phyloP scores from a whole-genome alignment of 208 protist genomes.

The Blastocrithidia nonstop region DNA sequence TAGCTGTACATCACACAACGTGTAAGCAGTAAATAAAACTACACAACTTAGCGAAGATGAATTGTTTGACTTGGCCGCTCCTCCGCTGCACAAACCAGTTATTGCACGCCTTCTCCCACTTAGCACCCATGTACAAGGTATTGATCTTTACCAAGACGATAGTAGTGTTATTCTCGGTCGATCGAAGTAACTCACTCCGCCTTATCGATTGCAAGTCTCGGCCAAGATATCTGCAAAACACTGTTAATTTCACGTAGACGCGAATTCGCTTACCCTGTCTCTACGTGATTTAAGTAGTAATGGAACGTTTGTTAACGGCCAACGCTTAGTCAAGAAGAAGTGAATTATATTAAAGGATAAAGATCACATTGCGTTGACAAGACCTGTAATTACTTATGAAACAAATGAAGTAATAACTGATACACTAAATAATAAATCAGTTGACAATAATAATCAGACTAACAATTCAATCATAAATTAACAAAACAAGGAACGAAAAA shows the following conservation, averaged over 20 bases:
- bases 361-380: slow-evolving; percentile 29
- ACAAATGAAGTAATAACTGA: background rate
- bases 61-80: slow-evolving; percentile 60
- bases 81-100: slow-evolving; percentile 38
- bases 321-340: slow-evolving; percentile 20
- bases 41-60: no score
- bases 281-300: slow-evolving; percentile 63
- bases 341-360: slow-evolving; percentile 27
- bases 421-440: background rate
- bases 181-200: slow-evolving; percentile 36
- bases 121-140: slow-evolving; percentile 5
- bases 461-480: slow-evolving; percentile 22
- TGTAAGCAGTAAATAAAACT: no score
- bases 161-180: slow-evolving; percentile 35
- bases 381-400: slow-evolving; percentile 4
- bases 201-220: slow-evolving; percentile 30
- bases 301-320: slow-evolving; percentile 61
- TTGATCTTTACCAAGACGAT: slow-evolving; percentile 32
- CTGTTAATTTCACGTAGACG: slow-evolving; percentile 48
- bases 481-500: slow-evolving; percentile 14
- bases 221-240: slow-evolving; percentile 47
- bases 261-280: slow-evolving; percentile 25
- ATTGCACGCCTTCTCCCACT: slow-evolving; percentile 58
- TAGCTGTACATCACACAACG: no score
- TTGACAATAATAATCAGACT: background rate